Evolutionary conservation across 805 yeast species (phyloP), one percentile per base, ranked within the genome.

Genomic region (Pichia scutulata): DNA sequence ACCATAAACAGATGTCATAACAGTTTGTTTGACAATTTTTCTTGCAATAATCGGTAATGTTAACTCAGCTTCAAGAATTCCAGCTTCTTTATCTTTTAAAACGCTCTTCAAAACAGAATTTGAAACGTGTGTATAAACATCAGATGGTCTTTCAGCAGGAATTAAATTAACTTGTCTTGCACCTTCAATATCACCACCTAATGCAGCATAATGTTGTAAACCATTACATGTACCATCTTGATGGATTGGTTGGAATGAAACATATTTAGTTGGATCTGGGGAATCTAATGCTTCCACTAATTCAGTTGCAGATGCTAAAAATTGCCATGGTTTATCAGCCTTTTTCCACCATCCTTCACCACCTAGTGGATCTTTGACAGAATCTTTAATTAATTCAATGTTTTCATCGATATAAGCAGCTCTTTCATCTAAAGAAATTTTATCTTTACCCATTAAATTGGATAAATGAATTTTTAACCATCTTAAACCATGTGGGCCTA

Each of bases 1-100:
- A 60, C 99, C 99, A 64, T 92, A 92, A 37, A 92, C 99, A 61
- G 89, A 90, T 0, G 99, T 92, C 99, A 92, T 92, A 24, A 92
- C 98, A 0, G 99, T 89, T 65, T 92, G 99, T 64, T 92, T 92
- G 37, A 93, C 96, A 43, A 93, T 84, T 63, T 92, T 92, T 59
- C 99, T 78, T 19, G 83, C 77, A 51, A 92, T 78, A 52, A 81
- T 76, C 47, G 82, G 86, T 50, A 76, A 71, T 40, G 86, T 68
- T 33, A 70, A 64, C n/a, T 61, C 44, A 1, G 90, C 92, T 49
- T 68, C 66, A 49, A 74, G 75, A 53, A 77, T 73, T 10, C 82
- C 86, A 2, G 69, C 67, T 12, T 65, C 77, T 7, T 79, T 80
- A 39, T 79, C 86, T 13, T 65, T 63, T 43, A 77, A 75, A 46